Percentiles rank a stretch among this genome's conserved stretches.
Evolutionary conservation across 2,329 filamentous ascomycete species (phyloP).

Genomic region (Alternaria dauci): DNA sequence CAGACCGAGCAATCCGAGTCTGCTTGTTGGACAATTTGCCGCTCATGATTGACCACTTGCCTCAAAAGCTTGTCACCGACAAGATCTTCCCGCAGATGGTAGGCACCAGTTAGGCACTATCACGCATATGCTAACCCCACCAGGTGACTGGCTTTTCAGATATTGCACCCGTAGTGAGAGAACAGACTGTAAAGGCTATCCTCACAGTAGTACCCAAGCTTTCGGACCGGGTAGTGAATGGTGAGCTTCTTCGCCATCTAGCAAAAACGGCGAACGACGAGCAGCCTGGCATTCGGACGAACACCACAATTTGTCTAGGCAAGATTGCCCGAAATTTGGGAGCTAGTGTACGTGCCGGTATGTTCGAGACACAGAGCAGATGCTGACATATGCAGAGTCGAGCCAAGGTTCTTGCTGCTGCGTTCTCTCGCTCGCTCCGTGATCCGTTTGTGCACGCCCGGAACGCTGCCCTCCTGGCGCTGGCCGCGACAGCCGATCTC

Average conservation of each 20-base stretch:
- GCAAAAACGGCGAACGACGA: constrained; percentile 98
- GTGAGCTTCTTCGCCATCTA: constrained; percentile 86
- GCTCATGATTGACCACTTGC: constrained; percentile 87
- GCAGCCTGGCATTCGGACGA: constrained; percentile 95
- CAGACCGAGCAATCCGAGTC: constrained; percentile 90
- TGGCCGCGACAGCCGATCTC: constrained; percentile 83
- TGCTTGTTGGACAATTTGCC: constrained; percentile 89
- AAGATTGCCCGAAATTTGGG: constrained; percentile 94
- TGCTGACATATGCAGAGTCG: constrained; percentile 64
- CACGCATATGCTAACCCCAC: constrained; percentile 34
- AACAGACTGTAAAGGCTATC: constrained; percentile 95
- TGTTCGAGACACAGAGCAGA: not conserved
- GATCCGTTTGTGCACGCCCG: constrained; percentile 96
- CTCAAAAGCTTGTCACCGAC: constrained; percentile 90
- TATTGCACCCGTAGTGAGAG: constrained; percentile 85
- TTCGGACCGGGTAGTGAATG: constrained; percentile 91
- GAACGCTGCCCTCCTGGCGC: constrained; percentile 85
- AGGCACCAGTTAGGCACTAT: constrained; percentile 10
- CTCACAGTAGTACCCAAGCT: constrained; percentile 87
- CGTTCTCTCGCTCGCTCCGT: constrained; percentile 85
- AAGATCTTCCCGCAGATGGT: constrained; percentile 97
- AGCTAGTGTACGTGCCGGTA: constrained; percentile 55
- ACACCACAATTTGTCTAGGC: constrained; percentile 95
- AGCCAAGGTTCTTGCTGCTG: constrained; percentile 89
- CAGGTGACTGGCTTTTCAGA: constrained; percentile 95